These are phyloP conservation scores for Haplosporangium sp. DNA, from an alignment of 371 early-diverging fungal genomes.

Conservation along the genomic window DNA sequence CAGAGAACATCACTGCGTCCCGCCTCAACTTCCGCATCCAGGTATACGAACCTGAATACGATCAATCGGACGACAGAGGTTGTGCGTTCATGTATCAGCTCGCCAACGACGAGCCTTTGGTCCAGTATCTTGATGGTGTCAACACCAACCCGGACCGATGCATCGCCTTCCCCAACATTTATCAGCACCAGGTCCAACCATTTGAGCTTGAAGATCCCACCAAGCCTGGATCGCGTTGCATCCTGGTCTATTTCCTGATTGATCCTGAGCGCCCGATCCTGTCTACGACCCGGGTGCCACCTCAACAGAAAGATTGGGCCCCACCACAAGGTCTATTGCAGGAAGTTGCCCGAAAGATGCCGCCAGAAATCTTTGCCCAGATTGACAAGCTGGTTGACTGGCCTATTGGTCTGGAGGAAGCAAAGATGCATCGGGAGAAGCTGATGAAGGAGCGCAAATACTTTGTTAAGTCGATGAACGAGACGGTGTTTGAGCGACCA, in stretches of 20 bases:
- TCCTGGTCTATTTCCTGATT: constrained; percentile 64
- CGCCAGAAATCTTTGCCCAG: constrained; percentile 33
- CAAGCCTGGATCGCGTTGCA: constrained; percentile 64
- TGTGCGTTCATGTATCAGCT: constrained; percentile 12
- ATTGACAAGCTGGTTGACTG: constrained; percentile 30
- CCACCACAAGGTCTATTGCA: not conserved
- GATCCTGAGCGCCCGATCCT: constrained; percentile 24
- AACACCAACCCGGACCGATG: constrained; percentile 57
- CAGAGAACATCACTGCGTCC: constrained; percentile 66
- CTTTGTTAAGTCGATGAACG: constrained; percentile 18
- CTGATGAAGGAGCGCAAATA: constrained; percentile 28
- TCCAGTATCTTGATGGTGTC: constrained; percentile 52
- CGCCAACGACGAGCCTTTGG: constrained; percentile 21
- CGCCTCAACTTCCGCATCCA: constrained; percentile 58
- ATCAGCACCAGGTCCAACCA: constrained; percentile 65
- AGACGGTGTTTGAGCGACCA: constrained; percentile 17
- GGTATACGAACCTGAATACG: constrained; percentile 40
- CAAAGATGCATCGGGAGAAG: constrained; percentile 17
- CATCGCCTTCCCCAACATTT: constrained; percentile 72
- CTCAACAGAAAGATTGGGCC: constrained; percentile 55
- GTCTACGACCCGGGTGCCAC: constrained; percentile 58
- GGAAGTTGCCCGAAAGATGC: constrained; percentile 5
- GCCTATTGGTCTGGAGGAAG: constrained; percentile 26
- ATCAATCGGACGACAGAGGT: constrained; percentile 35
- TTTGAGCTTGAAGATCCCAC: constrained; percentile 58